Evolutionary conservation across 768 basidiomycete genomes (phyloP).

Genomic region (Sporobolomyces phaffii): DNA sequence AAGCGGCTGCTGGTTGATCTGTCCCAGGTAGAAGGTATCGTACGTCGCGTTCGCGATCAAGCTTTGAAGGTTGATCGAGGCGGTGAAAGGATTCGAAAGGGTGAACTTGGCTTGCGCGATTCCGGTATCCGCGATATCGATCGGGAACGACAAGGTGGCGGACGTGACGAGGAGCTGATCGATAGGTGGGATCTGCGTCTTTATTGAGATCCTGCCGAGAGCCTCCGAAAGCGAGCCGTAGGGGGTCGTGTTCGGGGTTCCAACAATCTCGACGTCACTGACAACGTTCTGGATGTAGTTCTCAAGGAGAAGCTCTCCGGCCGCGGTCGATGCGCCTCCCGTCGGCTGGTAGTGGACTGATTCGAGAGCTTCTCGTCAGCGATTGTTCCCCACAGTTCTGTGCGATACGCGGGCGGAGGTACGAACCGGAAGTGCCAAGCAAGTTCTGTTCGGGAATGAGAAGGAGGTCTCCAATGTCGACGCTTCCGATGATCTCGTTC

Average conservation of each 20-base stretch:
- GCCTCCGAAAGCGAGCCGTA: constrained; percentile 60
- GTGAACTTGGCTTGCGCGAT: constrained; percentile 57
- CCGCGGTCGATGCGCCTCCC: constrained; percentile 54
- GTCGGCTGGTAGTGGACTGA: constrained; percentile 59
- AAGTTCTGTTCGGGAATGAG: constrained; percentile 52
- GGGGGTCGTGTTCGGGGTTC: constrained; percentile 56
- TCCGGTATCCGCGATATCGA: constrained; percentile 59
- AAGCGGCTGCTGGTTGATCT: constrained; percentile 34
- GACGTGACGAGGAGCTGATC: constrained; percentile 57
- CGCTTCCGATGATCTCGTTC: constrained; percentile 47
- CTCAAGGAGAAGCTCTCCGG: constrained; percentile 56
- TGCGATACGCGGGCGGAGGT: background rate
- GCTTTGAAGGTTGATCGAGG: constrained; percentile 62
- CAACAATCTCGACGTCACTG: constrained; percentile 49
- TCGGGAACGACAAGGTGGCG: constrained; percentile 59
- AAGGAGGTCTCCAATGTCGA: constrained; percentile 50
- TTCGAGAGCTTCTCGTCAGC: constrained; percentile 50
- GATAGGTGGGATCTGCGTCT: constrained; percentile 60
- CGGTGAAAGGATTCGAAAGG: constrained; percentile 65
- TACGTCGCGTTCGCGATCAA: constrained; percentile 57
- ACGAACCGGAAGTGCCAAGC: constrained; percentile 20
- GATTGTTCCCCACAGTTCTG: background rate
- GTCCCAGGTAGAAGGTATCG: constrained; percentile 56
- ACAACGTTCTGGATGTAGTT: constrained; percentile 61
- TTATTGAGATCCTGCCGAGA: constrained; percentile 58